Base-by-base conservation (phyloP, 768 basidiomycete species). In the Punctularia strigosozonata region DNA sequence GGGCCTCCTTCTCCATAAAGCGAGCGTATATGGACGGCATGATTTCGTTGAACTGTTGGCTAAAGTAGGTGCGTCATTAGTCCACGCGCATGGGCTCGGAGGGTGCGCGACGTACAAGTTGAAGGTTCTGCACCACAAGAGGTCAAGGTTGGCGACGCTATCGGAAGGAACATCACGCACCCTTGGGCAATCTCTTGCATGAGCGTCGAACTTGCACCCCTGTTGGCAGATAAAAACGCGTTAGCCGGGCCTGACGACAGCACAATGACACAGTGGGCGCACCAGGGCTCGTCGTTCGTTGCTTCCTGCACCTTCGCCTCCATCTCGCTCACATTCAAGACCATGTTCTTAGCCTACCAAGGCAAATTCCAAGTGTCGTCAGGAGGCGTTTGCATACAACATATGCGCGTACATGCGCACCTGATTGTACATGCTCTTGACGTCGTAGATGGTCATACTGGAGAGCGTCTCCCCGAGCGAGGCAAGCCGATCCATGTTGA, bases 111-210 rank as follows among this genome's bases (percentile, higher is more conserved):
- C 85, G 60, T 57, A 95, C 92, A 92, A 97, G 54, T 90, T 94
- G 59, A 94, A 92, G n/a, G 94, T 97, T 48, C 92, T 95, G 46
- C n/a, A 36, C n/a, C 31, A 25, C 41, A 30, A 36, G 40, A 18
- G 32, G 21, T 8, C 10, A 20, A 31, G 31, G 3, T n/a, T 41
- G 10, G 20, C 18, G 4, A 14, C 13, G 8, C 31, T 19, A 39
- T 22, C 35, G 24, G 24, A 39, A 15, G 14, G 52, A 24, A 50
- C 3, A 14, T 20, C 14, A 67, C 81, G 50, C 47, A 94, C 92
- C 86, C 89, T 71, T 90, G 84, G 10, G 95, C 91, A 47, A 99
- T 98, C 50, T 98, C 91, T 55, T 90, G 86, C 95, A 98, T 98
- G 59, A 98, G 62, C 19, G 91, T 92, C 36, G 92, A 95, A 55